Base-by-base conservation (phyloP, 257 asterid genomes). In the Penstemon newberryi region DNA sequence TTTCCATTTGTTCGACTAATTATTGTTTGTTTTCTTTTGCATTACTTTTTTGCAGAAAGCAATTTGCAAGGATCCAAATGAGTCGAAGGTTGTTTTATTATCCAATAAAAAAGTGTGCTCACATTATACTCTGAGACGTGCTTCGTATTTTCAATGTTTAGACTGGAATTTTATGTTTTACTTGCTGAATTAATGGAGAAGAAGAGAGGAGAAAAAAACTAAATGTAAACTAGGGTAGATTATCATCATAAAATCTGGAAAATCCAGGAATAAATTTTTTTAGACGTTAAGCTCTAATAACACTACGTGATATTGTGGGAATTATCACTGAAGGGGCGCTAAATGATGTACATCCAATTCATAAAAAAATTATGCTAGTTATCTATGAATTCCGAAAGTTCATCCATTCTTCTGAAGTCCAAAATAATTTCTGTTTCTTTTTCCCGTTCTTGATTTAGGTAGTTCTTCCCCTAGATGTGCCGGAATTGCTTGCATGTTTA, bases 401-500 rank as follows among this genome's bases (percentile, higher is more conserved):
- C 55, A 19, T 45, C 50, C 56, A 12, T 62, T 25, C 58, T 59
- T 37, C 36, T 11, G 6, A 43, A 64, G 44, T 47, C 49, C 63
- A 65, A 42, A 67, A 51, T 70, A 37, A 40, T 72, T 37, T 50
- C 65, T 63, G 7, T 64, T 77, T 38, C 62, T 60, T 63, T 50
- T 63, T 49, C 8, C 45, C 57, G 60, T 42, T 53, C 60, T 53
- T 73, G 8, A 68, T 72, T 41, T 81, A 94, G 99, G 99, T 88
- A 70, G 93, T 91, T 62, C 98, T 89, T n/a, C 98, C 99, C 64
- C 81, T 91, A 60, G 99, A 89, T 84, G 90, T 87, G 53, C 88
- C 98, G 15, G 98, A 94, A 77, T 79, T 94, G 70, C 74, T 94
- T 77, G 99, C 99, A 10, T 82, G 85, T 78, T 82, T 94, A 41